These are phyloP conservation scores for Paracorniculantispora psalliotae DNA, from an alignment of 2,329 filamentous ascomycete genomes.

Conservation along the genomic window DNA sequence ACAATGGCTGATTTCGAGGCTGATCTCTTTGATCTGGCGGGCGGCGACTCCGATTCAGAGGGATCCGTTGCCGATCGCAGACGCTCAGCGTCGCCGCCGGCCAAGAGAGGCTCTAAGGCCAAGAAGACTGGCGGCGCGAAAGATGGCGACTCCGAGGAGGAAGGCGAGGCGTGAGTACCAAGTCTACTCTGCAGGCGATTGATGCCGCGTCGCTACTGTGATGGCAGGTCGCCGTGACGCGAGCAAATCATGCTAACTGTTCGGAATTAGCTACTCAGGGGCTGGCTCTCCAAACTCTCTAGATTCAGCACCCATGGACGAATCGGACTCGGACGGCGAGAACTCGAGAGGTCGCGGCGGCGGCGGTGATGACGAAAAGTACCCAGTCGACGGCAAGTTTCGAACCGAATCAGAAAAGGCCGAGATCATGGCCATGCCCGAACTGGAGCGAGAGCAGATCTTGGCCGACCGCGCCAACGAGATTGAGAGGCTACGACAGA, in stretches of 20 bases:
- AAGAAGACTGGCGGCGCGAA: constrained; percentile 46
- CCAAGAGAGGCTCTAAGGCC: constrained; percentile 26
- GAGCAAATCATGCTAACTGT: background rate
- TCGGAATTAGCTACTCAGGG: constrained; percentile 58
- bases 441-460: constrained; percentile 86
- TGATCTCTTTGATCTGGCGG: constrained; percentile 88
- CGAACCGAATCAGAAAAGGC: constrained; percentile 67
- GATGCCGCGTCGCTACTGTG: background rate
- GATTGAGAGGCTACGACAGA: constrained; percentile 76
- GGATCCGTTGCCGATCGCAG: constrained; percentile 49
- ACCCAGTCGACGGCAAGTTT: constrained; percentile 86
- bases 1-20: constrained; percentile 87
- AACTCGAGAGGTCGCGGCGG: constrained; percentile 38
- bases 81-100: constrained; percentile 45
- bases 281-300: constrained; percentile 69
- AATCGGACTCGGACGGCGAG: constrained; percentile 64
- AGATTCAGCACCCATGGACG: constrained; percentile 83
- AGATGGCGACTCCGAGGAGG: constrained; percentile 53
- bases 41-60: constrained; percentile 64
- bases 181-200: background rate
- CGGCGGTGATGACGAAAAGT: constrained; percentile 58
- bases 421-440: constrained; percentile 78
- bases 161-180: constrained; percentile 45
- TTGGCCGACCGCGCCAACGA: constrained; percentile 82
- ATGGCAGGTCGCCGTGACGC: constrained; percentile 7